These are phyloP conservation scores for Penicillium argentinense DNA, from an alignment of 495 filamentous ascomycete genomes.

Conservation along the genomic window DNA sequence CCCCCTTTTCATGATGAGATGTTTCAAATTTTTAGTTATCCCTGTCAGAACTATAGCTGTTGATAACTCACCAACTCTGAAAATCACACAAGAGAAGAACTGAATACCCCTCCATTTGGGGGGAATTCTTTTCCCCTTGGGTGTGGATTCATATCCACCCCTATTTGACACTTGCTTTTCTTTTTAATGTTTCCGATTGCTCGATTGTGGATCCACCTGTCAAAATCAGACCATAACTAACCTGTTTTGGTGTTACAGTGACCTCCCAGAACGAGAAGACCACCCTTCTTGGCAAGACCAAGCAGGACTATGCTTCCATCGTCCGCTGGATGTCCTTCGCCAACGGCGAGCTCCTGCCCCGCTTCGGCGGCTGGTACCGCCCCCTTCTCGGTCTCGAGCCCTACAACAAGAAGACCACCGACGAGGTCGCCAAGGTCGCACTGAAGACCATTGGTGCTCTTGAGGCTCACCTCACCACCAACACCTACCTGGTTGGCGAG, in stretches of 20 bases:
- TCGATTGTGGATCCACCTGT: constrained; percentile 13
- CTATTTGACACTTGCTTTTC: constrained; percentile 16
- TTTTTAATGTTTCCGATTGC: constrained; percentile 19
- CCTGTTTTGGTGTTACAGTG: constrained; percentile 56
- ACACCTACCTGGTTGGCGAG: constrained; percentile 98
- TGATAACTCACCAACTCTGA: constrained; percentile 72
- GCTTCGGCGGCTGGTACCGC: constrained; percentile 80
- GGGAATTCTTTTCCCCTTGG: constrained; percentile 22
- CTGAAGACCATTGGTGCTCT: constrained; percentile 67
- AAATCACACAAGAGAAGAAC: constrained; percentile 17
- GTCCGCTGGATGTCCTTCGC: constrained; percentile 93
- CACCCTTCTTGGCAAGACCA: constrained; percentile 96
- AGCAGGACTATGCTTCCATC: constrained; percentile 99
- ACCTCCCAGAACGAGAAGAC: constrained; percentile 99
- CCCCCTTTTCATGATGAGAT: constrained; percentile 72
- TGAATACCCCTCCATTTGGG: constrained; percentile 35
- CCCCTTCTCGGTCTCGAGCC: constrained; percentile 77
- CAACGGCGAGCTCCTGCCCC: constrained; percentile 78
- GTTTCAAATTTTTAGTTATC: constrained; percentile 88
- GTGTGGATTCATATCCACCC: constrained; percentile 10
- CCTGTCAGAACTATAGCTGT: constrained; percentile 92
- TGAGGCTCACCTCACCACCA: constrained; percentile 82
- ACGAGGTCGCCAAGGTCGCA: constrained; percentile 68
- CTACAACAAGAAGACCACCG: constrained; percentile 98
- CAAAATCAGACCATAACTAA: constrained; percentile 21